These are phyloP conservation scores for Tricholoma flavovirens DNA, from an alignment of 768 basidiomycete genomes.

Conservation along the genomic window DNA sequence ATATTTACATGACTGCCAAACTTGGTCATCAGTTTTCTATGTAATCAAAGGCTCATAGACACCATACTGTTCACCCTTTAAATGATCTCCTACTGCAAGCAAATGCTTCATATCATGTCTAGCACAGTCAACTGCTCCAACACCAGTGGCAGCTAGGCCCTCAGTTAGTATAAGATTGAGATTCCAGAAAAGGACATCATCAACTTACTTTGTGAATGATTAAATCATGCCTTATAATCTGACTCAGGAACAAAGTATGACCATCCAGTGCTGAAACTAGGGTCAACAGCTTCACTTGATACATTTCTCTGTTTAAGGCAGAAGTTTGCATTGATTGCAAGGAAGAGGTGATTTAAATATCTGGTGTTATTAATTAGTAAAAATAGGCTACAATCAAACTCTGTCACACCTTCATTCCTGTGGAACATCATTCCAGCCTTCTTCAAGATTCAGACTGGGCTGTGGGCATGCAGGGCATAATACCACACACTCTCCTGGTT, in stretches of 20 bases:
- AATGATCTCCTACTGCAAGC: background rate
- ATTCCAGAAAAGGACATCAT: too few relatives aligned
- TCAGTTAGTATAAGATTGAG: background rate
- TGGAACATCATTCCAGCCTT: too few relatives aligned
- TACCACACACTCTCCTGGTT: slow-evolving; percentile 17
- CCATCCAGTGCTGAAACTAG: too few relatives aligned
- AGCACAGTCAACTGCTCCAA: slow-evolving; percentile 1
- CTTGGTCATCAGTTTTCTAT: background rate
- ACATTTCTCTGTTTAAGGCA: too few relatives aligned
- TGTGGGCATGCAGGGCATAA: slow-evolving; percentile 25
- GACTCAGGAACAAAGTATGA: slow-evolving; percentile 8
- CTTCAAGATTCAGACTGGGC: slow-evolving; percentile 11
- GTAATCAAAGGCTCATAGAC: background rate
- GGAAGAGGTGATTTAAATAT: slow-evolving; percentile 4
- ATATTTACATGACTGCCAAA: too few relatives aligned
- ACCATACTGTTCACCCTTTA: too few relatives aligned
- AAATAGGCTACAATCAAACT: background rate
- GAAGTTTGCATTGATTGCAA: too few relatives aligned
- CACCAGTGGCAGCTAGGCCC: too few relatives aligned
- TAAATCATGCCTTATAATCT: slow-evolving; percentile 7
- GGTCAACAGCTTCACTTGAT: background rate
- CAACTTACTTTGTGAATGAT: slow-evolving; percentile 7
- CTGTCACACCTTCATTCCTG: slow-evolving; percentile 1
- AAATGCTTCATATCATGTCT: slow-evolving; percentile 1
- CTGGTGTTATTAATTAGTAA: background rate